Conservation (phyloP, 352 stramenopile genomes). For the Thalassiosira mediterranea region DNA sequence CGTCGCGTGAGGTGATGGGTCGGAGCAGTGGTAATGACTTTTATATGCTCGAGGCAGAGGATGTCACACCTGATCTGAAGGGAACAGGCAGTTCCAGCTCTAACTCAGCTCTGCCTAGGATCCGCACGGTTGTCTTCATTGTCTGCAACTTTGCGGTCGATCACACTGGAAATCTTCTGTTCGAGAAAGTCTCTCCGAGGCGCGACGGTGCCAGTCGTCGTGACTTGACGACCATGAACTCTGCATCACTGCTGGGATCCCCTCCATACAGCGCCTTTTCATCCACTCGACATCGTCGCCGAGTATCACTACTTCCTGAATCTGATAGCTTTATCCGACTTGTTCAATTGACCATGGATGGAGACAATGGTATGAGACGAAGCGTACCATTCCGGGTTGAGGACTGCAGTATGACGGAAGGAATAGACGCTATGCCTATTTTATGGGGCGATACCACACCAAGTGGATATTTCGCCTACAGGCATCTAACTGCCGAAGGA, state of each 20-base stretch:
- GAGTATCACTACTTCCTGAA: constrained; percentile 76
- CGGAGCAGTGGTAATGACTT: constrained; percentile 61
- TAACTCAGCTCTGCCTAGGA: neutral
- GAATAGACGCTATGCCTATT: constrained; percentile 75
- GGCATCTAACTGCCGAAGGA: constrained; percentile 73
- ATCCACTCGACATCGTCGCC: constrained; percentile 55
- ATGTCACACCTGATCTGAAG: constrained; percentile 54
- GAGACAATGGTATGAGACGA: constrained; percentile 65
- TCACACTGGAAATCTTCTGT: constrained; percentile 81
- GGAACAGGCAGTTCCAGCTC: constrained; percentile 5
- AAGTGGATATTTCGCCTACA: constrained; percentile 81
- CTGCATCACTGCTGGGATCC: constrained; percentile 22
- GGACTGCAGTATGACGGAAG: constrained; percentile 73
- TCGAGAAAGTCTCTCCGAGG: constrained; percentile 69
- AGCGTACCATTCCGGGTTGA: constrained; percentile 79
- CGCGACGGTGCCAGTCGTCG: constrained; percentile 15
- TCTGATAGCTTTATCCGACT: constrained; percentile 63
- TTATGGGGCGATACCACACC: constrained; percentile 68
- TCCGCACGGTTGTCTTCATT: constrained; percentile 66
- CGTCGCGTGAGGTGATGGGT: constrained; percentile 18
- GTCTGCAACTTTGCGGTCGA: constrained; percentile 82
- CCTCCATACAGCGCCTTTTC: constrained; percentile 77
- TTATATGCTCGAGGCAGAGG: constrained; percentile 70
- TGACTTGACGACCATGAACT: constrained; percentile 27
- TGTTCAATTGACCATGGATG: constrained; percentile 81